Evolutionary conservation across 306 rosid genomes (phyloP).

Genomic region (Glycine tomentella): DNA sequence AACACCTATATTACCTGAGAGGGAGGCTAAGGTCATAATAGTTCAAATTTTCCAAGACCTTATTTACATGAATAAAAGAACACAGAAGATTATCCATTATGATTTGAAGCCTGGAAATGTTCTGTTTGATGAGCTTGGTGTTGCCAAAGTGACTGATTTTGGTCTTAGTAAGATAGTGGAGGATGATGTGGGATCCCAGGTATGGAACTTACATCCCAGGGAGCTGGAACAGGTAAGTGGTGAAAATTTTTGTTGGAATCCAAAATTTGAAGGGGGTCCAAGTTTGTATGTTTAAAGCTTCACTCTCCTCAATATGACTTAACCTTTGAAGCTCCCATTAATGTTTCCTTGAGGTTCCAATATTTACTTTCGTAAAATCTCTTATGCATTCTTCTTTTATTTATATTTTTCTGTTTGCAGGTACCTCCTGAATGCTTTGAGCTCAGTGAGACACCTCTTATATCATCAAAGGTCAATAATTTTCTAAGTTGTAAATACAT

Average conservation of each 20-base stretch:
- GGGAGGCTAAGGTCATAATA: slow-evolving; percentile 91
- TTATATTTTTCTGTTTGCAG: slow-evolving; percentile 57
- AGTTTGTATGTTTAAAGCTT: slow-evolving; percentile 19
- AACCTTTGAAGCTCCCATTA: no score
- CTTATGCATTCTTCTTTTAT: slow-evolving; percentile 7
- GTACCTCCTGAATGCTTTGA: slow-evolving; percentile 99
- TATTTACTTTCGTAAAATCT: slow-evolving; percentile 4
- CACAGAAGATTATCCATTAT: slow-evolving; percentile 94
- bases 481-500: slow-evolving; percentile 1
- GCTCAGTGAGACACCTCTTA: slow-evolving; percentile 89
- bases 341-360: no score
- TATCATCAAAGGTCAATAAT: slow-evolving; percentile 86
- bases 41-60: slow-evolving; percentile 96
- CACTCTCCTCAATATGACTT: slow-evolving; percentile 3
- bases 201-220: slow-evolving; percentile 99
- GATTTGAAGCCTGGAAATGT: slow-evolving; percentile 99
- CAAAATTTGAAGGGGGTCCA: slow-evolving; percentile 22
- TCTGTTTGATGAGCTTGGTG: slow-evolving; percentile 90
- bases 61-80: slow-evolving; percentile 88
- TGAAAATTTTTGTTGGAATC: slow-evolving; percentile 41
- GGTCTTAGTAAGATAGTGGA: slow-evolving; percentile 99
- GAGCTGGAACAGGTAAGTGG: slow-evolving; percentile 98
- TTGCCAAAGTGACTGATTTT: slow-evolving; percentile 98
- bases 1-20: slow-evolving; percentile 88
- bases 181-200: slow-evolving; percentile 98